Base-by-base conservation (phyloP, 306 rosid genomes). In the Potentilla sterilis region DNA sequence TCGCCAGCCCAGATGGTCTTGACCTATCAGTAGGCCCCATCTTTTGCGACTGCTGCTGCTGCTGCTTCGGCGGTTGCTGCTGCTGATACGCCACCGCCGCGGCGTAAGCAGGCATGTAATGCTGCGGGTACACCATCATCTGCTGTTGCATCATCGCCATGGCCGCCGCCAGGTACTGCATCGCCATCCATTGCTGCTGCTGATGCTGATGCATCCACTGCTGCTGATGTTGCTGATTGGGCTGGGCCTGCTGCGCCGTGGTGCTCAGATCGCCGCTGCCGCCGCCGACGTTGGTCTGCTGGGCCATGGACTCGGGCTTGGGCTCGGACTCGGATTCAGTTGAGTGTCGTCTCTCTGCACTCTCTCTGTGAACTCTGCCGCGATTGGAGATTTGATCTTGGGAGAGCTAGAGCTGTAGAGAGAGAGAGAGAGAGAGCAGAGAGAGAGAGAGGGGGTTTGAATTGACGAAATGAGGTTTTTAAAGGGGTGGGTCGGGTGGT, bases 111-210 rank as follows among this genome's bases (percentile, higher is more conserved):
- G 96, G 89, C 92, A 89, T 74, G 82, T 90, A 93, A 78, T 88
- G 96, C 75, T 91, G 97, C 0, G 92, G 97, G 65, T 93, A 93
- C 98, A 93, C 91, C 98, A 92, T 90, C 98, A 90, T 87, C 85
- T 92, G 97, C 61, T 93, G 98, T 79, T 92, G 97, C 97, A 92
- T 92, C 97, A 90, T 84, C 41, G 93, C 97, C 97, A 92, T 92
- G 44, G 97, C 97, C 1, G 93, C 85, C 24, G 96, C 96, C 0
- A 96, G 96, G 41, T 90, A 92, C 85, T 92, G 96, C 97, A 90
- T 92, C 72, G 96, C 82, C 96, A 88, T 89, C 97, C 97, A 91
- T 78, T 89, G 97, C 63, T 91, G 96, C 80, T 87, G 96, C 80
- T 87, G 96, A 42, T 86, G 87, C 67, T 83, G 96, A 32, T 77